A percentile compares a stretch with the other conserved stretches of the same genome.
Conservation (phyloP, 2,329 filamentous ascomycete species). For the Hymenoscyphus fructigenus region DNA sequence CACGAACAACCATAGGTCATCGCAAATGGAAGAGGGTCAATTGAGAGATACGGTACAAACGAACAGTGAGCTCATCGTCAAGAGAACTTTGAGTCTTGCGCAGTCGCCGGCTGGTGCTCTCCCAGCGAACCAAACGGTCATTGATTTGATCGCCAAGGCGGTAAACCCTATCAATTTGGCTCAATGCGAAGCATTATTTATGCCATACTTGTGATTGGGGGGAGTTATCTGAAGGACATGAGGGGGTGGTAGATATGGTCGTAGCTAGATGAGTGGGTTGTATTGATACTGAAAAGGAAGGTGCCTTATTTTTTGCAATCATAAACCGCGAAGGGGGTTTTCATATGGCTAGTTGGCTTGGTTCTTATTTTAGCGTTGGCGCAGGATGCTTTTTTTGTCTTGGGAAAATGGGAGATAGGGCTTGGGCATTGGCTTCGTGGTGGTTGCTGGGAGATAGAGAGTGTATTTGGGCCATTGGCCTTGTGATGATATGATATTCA, state of each 20-base stretch:
- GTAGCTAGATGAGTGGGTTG: background rate
- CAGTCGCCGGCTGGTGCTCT: constrained; percentile 71
- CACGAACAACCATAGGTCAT: constrained; percentile 69
- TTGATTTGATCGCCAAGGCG: constrained; percentile 88
- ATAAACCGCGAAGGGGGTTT: background rate
- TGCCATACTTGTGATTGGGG: constrained; percentile 76
- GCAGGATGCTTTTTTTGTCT: background rate
- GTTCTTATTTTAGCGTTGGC: background rate
- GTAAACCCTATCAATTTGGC: constrained; percentile 89
- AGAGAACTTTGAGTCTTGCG: constrained; percentile 81
- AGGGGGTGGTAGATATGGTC: background rate
- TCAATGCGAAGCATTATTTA: constrained; percentile 91
- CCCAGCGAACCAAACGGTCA: constrained; percentile 94
- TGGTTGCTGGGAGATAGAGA: background rate
- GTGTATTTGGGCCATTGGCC: background rate
- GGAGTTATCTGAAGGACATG: background rate
- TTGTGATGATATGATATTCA: background rate
- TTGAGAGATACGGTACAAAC: constrained; percentile 73
- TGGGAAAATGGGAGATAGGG: background rate
- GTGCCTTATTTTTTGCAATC: background rate
- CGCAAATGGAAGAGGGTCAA: constrained; percentile 59
- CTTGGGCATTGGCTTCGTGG: background rate
- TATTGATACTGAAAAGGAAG: background rate
- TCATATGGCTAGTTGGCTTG: background rate
- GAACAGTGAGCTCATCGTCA: constrained; percentile 90